Evolutionary conservation across 164 flowering plant species (phyloP), one percentile per base, ranked within the genome.

Genomic region (Sedum album): DNA sequence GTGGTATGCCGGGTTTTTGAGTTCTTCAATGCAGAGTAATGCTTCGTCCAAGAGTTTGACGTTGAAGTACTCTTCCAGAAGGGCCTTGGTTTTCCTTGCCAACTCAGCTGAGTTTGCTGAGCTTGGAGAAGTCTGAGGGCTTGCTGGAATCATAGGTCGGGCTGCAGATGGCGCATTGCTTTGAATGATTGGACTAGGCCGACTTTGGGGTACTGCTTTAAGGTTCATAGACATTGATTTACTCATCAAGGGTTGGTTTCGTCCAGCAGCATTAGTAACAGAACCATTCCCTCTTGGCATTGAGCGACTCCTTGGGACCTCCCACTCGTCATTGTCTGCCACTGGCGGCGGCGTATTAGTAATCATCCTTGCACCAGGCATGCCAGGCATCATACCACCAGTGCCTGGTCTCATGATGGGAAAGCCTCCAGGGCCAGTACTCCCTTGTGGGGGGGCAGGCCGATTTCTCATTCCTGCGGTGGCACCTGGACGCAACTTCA

Each of bases 321-420:
- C 46, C 46, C 46, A 41, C 46, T 13, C 88, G 68, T 90, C 93
- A 41, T 41, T 38, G 41, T 38, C 41, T 38, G 41, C 41, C 41
- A 38, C 41, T 38, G 41, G 8, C n/a, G 10, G 8, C 10, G 41
- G 41, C 10, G 41, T 10, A 38, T 38, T 38, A 38, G 41, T 38
- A 38, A 38, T 38, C 41, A 6, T 38, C 41, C 41, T 38, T 38
- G 6, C 8, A 6, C 46, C 46, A 41, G 46, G 46, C 46, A 41
- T 41, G 2, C 46, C 46, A 8, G 46, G 46, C 46, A 41, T 41
- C 5, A 41, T 9, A 41, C 46, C 46, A 7, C 46, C 46, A 2
- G 46, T 8, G 46, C 46, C 46, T 41, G 46, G 46, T 8, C 46
- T 11, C 46, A 41, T 41, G 46, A 41, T 41, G 46, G 15, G 46